Evolutionary conservation across 495 filamentous ascomycete genomes (phyloP).

Genomic region (Xylaria bambusicola): DNA sequence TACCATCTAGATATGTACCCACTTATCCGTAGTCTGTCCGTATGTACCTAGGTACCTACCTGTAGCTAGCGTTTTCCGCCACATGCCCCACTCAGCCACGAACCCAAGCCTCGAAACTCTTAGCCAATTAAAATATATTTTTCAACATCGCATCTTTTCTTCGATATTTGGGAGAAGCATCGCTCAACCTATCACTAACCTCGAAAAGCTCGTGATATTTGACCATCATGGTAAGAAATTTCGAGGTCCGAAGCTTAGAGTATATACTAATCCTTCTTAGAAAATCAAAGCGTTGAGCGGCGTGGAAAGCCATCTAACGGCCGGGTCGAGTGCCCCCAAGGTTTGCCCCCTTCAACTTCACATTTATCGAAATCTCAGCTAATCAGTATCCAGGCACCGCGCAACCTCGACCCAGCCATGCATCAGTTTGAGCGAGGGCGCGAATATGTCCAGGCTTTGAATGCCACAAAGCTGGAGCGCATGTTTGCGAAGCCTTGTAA

Average conservation of each 20-base stretch:
- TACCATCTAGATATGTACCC: no score
- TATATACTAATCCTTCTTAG: constrained; percentile 29
- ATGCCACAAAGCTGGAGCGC: constrained; percentile 90
- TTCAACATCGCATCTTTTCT: constrained; percentile 1
- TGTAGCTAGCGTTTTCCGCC: no score
- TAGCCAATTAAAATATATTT: constrained; percentile 14
- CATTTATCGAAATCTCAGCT: constrained; percentile 10
- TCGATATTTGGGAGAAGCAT: neutral
- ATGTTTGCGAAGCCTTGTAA: constrained; percentile 87
- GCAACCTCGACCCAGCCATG: constrained; percentile 88
- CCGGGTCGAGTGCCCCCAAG: constrained; percentile 65
- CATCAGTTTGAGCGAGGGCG: constrained; percentile 94
- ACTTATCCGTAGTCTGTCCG: no score
- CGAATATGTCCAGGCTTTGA: constrained; percentile 77
- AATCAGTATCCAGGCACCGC: constrained; percentile 45
- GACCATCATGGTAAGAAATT: constrained; percentile 14
- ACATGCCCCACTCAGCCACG: constrained; percentile 11
- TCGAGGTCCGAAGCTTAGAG: neutral
- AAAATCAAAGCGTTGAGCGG: constrained; percentile 92
- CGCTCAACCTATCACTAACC: neutral
- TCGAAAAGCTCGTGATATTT: neutral
- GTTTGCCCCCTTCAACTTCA: neutral
- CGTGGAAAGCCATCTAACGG: constrained; percentile 72
- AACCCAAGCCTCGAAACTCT: neutral
- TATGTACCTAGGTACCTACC: no score